Evolutionary conservation across 176 grass and related monocot genomes (phyloP).

Genomic region (Elaeis guineensis): DNA sequence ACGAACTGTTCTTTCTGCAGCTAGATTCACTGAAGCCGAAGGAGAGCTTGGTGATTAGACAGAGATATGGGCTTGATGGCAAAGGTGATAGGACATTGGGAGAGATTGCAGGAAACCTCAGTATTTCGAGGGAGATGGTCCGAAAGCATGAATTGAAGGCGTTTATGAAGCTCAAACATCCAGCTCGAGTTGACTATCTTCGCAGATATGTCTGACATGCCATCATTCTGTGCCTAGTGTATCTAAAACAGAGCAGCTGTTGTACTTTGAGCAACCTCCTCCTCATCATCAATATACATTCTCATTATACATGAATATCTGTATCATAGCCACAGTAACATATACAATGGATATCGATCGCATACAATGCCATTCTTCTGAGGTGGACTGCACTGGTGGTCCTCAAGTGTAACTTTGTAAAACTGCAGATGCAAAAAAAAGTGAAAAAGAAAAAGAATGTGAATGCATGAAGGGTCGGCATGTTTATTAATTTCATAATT

Average conservation of each 20-base stretch:
- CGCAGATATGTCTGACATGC: conserved; percentile 56
- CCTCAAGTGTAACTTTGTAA: too few species aligned
- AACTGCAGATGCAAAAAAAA: too few species aligned
- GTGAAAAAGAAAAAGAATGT: too few species aligned
- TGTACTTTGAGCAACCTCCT: too few species aligned
- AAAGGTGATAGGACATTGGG: conserved; percentile 57
- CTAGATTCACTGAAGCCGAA: conserved; percentile 93
- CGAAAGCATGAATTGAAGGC: conserved; percentile 93
- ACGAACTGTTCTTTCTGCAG: conserved; percentile 14
- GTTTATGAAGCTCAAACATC: conserved; percentile 95
- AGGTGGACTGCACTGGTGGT: too few species aligned
- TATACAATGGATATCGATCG: too few species aligned
- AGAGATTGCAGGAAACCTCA: conserved; percentile 80
- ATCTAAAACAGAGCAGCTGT: not conserved
- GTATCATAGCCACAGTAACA: too few species aligned
- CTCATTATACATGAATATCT: too few species aligned
- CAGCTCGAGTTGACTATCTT: conserved; percentile 68
- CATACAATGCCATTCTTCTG: too few species aligned
- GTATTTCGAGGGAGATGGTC: conserved; percentile 83
- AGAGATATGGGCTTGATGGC: conserved; percentile 79
- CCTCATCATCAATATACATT: too few species aligned
- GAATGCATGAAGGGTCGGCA: too few species aligned
- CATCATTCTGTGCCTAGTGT: not conserved
- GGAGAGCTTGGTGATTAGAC: conserved; percentile 84
- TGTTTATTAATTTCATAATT: too few species aligned